These are phyloP conservation scores for Mycena olivaceomarginata DNA, from an alignment of 768 basidiomycete genomes.

Conservation along the genomic window DNA sequence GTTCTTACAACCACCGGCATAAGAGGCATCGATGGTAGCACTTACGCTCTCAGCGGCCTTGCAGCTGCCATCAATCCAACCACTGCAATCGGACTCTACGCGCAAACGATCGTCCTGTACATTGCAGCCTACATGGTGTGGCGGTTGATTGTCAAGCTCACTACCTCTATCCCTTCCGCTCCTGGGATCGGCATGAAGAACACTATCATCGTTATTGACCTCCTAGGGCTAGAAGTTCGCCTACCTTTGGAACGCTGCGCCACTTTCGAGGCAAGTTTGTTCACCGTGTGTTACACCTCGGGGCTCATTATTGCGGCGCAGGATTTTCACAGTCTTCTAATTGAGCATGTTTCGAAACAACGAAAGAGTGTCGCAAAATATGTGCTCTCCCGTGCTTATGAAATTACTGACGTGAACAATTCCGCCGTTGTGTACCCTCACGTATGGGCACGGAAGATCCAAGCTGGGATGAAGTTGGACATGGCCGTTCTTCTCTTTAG, in stretches of 20 bases:
- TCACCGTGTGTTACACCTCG: too few species aligned
- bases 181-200: background rate
- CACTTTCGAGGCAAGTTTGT: background rate
- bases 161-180: background rate
- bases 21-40: background rate
- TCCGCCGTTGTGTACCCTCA: too few species aligned
- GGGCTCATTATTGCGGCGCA: too few species aligned
- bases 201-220: background rate
- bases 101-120: background rate
- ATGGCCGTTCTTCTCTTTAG: too few species aligned
- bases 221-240: background rate
- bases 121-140: conserved; percentile 1
- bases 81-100: conserved; percentile 9
- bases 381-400: too few species aligned
- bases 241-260: conserved; percentile 7
- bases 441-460: too few species aligned
- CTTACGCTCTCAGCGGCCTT: conserved; percentile 9
- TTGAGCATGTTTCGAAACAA: too few species aligned
- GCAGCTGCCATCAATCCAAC: conserved; percentile 5
- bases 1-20: conserved; percentile 4
- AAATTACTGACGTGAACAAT: too few species aligned
- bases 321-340: too few species aligned
- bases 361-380: too few species aligned
- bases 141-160: background rate
- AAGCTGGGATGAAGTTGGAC: too few species aligned